Evolutionary conservation across 345 rosid species (phyloP), one percentile per base, ranked within the genome.

Genomic region (Boechera divaricarpa): DNA sequence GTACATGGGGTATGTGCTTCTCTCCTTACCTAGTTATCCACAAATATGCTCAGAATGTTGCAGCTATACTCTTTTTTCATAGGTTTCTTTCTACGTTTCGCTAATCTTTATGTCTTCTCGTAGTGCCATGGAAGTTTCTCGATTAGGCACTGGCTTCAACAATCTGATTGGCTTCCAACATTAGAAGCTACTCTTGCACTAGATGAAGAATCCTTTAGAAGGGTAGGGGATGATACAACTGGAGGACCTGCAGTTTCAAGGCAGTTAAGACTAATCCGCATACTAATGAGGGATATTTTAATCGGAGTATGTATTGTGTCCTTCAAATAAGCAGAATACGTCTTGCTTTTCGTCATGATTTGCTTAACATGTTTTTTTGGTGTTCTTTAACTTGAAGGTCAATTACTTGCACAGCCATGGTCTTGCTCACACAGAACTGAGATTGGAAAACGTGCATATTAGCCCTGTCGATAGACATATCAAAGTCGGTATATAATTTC

Each of bases 371-470:
- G 56, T 29, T 5, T 51, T 42, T 63, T 18, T 38, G 18, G 9
- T 81, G 18, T 35, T 79, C 44, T 68, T 48, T 77, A 12, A 38
- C 69, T 69, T 74, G 77, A 80, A 94, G 95, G 98, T 94, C 69
- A 94, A 94, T 75, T 94, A 92, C 90, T 88, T 94, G 86, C 98
- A 94, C 69, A 92, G 96, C 79, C 94, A 94, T 73, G 98, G 98
- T 57, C 94, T 94, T 81, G 98, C 98, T 54, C 98, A 94, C 84
- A 92, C 98, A 5, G 98, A 90, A 84, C 69, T 94, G 82, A 90
- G 97, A 82, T 80, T 94, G 84, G 97, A 94, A 82, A 94, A 94
- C 83, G 93, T 94, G 62, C 98, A 94, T 51, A 83, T 94, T 69
- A 89, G 97, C 86, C 98, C 97, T 2, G 91, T 92, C 69, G 98